phyloP scores from a whole-genome alignment of 768 basidiomycete genomes.

The Serendipita indica region DNA sequence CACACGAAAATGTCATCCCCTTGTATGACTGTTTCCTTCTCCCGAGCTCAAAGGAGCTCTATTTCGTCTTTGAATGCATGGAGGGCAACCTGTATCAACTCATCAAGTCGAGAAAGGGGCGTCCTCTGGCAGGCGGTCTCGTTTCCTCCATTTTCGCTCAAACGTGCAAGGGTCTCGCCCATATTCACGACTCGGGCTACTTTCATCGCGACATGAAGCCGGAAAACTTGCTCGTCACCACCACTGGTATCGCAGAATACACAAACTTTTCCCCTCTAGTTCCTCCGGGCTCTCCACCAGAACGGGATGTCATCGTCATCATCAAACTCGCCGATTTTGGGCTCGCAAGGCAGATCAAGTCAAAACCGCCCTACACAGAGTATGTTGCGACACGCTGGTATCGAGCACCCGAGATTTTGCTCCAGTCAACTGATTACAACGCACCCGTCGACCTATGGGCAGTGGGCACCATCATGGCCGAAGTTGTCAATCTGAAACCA shows the following conservation, averaged over 20 bases:
- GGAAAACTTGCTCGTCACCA: slow-evolving; percentile 96
- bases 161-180: slow-evolving; percentile 76
- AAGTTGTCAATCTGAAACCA: slow-evolving; percentile 86
- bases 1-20: slow-evolving; percentile 95
- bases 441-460: slow-evolving; percentile 99
- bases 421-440: slow-evolving; percentile 84
- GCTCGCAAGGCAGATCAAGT: slow-evolving; percentile 77
- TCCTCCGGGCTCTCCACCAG: slow-evolving; percentile 46
- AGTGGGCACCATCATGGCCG: slow-evolving; percentile 94
- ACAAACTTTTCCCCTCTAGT: slow-evolving; percentile 59
- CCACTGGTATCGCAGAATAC: slow-evolving; percentile 89
- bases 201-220: slow-evolving; percentile 99
- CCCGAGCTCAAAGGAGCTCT: slow-evolving; percentile 90
- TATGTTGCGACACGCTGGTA: slow-evolving; percentile 99
- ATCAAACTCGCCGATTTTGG: slow-evolving; percentile 99
- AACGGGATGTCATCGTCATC: slow-evolving; percentile 90
- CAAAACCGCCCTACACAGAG: slow-evolving; percentile 90
- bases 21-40: slow-evolving; percentile 98
- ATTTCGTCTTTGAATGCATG: slow-evolving; percentile 99
- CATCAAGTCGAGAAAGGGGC: slow-evolving; percentile 90
- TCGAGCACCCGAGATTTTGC: slow-evolving; percentile 90
- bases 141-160: slow-evolving; percentile 91
- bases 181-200: slow-evolving; percentile 85
- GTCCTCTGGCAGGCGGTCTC: slow-evolving; percentile 91
- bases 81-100: slow-evolving; percentile 99